Conservation (phyloP, 176 grass and related monocot species). For the Phyllostachys edulis region DNA sequence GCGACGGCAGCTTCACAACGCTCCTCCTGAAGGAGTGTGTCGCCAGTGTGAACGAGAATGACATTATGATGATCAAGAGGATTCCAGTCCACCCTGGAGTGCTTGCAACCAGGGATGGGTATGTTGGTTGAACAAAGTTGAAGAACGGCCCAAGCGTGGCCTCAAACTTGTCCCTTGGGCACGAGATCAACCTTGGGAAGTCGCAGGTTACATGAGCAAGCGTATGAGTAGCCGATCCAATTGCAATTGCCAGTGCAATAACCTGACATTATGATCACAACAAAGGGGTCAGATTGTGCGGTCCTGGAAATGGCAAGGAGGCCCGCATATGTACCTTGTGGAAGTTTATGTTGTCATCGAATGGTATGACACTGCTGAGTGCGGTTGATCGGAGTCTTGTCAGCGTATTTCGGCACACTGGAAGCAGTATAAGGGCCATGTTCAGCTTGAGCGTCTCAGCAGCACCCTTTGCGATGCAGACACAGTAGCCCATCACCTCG, state of each 20-base stretch:
- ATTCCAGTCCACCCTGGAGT: slow-evolving; percentile 81
- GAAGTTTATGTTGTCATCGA: slow-evolving; percentile 99
- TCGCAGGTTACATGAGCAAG: slow-evolving; percentile 71
- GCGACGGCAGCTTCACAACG: slow-evolving; percentile 82
- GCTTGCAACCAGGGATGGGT: slow-evolving; percentile 47
- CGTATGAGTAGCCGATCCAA: slow-evolving; percentile 62
- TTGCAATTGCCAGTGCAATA: slow-evolving; percentile 60
- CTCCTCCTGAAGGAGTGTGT: slow-evolving; percentile 82
- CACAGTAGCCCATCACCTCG: slow-evolving; percentile 89
- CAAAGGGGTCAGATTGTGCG: not conserved
- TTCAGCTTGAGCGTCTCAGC: slow-evolving; percentile 94
- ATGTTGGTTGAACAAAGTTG: slow-evolving; percentile 68
- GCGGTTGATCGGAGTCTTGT: slow-evolving; percentile 67
- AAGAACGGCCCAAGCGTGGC: slow-evolving; percentile 64
- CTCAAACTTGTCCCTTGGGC: slow-evolving; percentile 65
- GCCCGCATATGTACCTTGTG: slow-evolving; percentile 57
- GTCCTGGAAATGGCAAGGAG: not conserved
- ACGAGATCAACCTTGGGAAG: slow-evolving; percentile 79
- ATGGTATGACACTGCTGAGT: slow-evolving; percentile 61
- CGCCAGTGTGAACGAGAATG: slow-evolving; percentile 92
- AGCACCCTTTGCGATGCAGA: slow-evolving; percentile 84
- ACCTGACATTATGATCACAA: slow-evolving; percentile 35
- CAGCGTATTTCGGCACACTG: slow-evolving; percentile 87
- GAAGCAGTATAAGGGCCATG: slow-evolving; percentile 93
- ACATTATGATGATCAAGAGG: slow-evolving; percentile 82